Evolutionary conservation across 768 basidiomycete species (phyloP).

Genomic region (Russula sp.): DNA sequence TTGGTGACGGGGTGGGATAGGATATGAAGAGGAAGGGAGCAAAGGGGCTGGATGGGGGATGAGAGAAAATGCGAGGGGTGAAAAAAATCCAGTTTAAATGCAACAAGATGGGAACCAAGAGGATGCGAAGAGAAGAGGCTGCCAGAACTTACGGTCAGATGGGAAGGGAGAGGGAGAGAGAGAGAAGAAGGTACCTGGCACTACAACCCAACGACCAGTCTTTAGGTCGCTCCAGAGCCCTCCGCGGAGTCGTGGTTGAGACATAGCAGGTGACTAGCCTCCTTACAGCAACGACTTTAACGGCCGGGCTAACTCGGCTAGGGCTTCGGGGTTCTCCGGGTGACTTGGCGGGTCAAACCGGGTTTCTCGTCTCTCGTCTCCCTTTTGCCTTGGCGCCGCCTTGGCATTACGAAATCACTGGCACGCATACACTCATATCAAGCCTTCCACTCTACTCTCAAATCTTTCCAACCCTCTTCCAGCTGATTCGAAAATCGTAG

Average conservation of each 20-base stretch:
- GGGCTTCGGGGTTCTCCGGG: too few relatives aligned
- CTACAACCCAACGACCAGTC: constrained; percentile 65
- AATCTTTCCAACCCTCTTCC: too few relatives aligned
- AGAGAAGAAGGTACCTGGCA: constrained; percentile 56
- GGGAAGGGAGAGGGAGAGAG: background rate
- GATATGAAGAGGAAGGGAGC: constrained; percentile 68
- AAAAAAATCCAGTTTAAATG: constrained; percentile 64
- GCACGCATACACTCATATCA: too few relatives aligned
- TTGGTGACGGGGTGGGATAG: constrained; percentile 51
- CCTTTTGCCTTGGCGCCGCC: too few relatives aligned
- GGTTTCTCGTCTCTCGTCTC: too few relatives aligned
- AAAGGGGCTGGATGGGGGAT: constrained; percentile 66
- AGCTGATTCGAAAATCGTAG: too few relatives aligned
- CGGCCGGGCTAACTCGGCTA: too few relatives aligned
- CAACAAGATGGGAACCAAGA: constrained; percentile 57
- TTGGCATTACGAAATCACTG: too few relatives aligned
- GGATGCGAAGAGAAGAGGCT: constrained; percentile 67
- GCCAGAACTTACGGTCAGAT: background rate
- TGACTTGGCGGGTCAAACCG: too few relatives aligned
- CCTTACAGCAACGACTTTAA: too few relatives aligned
- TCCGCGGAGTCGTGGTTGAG: constrained; percentile 45
- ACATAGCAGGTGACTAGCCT: too few relatives aligned
- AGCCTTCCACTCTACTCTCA: too few relatives aligned
- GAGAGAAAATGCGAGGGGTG: constrained; percentile 46
- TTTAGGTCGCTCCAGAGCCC: constrained; percentile 53